Conservation (phyloP, 2,329 filamentous ascomycete genomes). For the Fusarium abutilonis region DNA sequence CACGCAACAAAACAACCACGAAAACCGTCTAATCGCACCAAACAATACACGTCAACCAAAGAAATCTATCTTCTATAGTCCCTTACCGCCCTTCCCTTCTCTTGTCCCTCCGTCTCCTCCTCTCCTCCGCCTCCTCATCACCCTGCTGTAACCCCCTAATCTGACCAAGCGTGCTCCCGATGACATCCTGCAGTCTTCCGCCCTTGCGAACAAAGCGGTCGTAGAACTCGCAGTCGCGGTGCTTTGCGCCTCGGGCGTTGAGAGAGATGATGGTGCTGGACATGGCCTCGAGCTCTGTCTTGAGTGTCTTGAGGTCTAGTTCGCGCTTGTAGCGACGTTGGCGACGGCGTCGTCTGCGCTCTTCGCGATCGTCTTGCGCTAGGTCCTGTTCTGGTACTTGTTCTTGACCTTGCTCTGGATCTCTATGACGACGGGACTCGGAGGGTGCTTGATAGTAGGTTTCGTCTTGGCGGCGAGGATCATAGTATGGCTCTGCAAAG, state of each 20-base stretch:
- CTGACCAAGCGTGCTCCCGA: conserved; percentile 40
- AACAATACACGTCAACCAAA: conserved; percentile 1
- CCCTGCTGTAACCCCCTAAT: conserved; percentile 36
- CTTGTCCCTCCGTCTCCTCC: conserved; percentile 22
- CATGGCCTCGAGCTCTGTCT: conserved; percentile 42
- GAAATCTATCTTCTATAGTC: conserved; percentile 3
- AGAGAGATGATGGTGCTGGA: conserved; percentile 43
- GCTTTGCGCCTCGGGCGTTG: conserved; percentile 36
- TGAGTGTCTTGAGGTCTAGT: conserved; percentile 38
- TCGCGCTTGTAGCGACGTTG: conserved; percentile 30
- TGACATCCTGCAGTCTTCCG: conserved; percentile 40
- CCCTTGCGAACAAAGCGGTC: conserved; percentile 42
- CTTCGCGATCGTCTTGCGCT: conserved; percentile 26
- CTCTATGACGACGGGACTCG: conserved; percentile 4
- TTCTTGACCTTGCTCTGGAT: not conserved
- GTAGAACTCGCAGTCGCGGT: conserved; percentile 43
- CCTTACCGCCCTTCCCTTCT: conserved; percentile 11
- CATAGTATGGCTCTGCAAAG: conserved; percentile 40
- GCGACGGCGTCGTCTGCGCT: conserved; percentile 33
- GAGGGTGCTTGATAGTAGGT: conserved; percentile 24
- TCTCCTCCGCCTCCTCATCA: conserved; percentile 18
- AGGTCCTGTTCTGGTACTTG: not conserved
- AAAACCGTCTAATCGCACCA: conserved; percentile 4
- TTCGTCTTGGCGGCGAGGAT: conserved; percentile 25
- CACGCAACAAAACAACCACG: not conserved